Percentiles rank a stretch among this genome's conserved stretches.
Evolutionary conservation across 805 yeast genomes (phyloP).

Genomic region (Starmerella apis): DNA sequence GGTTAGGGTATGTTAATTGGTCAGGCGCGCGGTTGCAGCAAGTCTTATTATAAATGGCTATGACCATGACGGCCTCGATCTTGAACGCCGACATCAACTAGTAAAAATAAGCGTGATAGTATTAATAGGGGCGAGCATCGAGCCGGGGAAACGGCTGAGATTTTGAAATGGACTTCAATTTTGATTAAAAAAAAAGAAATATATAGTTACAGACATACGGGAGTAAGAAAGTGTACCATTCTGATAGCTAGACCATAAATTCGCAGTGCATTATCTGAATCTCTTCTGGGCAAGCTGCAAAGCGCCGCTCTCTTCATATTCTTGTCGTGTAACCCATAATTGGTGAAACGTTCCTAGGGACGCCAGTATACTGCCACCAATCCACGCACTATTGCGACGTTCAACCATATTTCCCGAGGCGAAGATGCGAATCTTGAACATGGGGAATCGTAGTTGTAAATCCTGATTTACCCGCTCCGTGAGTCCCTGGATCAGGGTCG

Average conservation of each 20-base stretch:
- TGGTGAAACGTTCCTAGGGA: constrained; percentile 92
- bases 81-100: too few relatives aligned
- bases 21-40: not conserved
- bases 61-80: too few relatives aligned
- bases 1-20: not conserved
- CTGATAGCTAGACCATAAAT: not conserved
- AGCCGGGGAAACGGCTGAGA: too few relatives aligned
- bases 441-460: constrained; percentile 60
- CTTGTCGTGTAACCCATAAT: constrained; percentile 85
- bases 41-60: too few relatives aligned
- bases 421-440: constrained; percentile 72
- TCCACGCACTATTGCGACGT: constrained; percentile 74
- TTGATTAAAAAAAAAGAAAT: too few relatives aligned
- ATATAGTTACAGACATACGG: too few relatives aligned
- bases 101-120: too few relatives aligned
- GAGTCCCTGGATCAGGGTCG: constrained; percentile 69
- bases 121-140: too few relatives aligned
- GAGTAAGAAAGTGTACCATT: too few relatives aligned
- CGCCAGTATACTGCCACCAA: constrained; percentile 82
- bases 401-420: constrained; percentile 65
- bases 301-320: constrained; percentile 79
- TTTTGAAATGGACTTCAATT: too few relatives aligned
- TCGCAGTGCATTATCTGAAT: constrained; percentile 46
- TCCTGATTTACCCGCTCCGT: constrained; percentile 68
- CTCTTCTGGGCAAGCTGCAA: constrained; percentile 70